Conservation (phyloP, 2,329 filamentous ascomycete genomes). For the Tolypocladium ophioglossoides region DNA sequence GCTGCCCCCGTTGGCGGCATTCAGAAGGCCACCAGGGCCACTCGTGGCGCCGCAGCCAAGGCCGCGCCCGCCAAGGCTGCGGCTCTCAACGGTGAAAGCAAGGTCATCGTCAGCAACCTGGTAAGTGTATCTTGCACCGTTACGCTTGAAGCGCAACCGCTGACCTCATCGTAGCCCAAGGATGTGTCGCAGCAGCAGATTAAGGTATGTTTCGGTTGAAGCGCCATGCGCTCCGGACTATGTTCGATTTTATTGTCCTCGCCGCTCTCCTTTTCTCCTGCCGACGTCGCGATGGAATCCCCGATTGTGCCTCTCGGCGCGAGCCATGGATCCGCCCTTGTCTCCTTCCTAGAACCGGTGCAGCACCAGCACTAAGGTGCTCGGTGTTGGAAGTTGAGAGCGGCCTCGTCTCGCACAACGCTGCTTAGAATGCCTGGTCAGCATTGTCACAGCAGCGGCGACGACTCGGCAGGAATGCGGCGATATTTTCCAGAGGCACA, state of each 20-base stretch:
- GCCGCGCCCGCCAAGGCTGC: slow-evolving; percentile 54
- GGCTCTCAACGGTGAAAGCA: slow-evolving; percentile 63
- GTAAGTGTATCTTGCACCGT: slow-evolving; percentile 45
- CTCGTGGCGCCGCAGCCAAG: slow-evolving; percentile 49
- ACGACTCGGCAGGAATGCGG: slow-evolving; percentile 14
- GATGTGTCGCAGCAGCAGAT: slow-evolving; percentile 96
- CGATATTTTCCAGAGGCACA: slow-evolving; percentile 3
- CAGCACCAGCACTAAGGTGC: slow-evolving; percentile 18
- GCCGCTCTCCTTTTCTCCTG: slow-evolving; percentile 22
- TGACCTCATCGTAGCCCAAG: slow-evolving; percentile 56
- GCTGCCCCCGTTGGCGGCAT: slow-evolving; percentile 74
- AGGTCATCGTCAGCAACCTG: slow-evolving; percentile 97
- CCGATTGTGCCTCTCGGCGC: neutral
- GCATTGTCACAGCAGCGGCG: slow-evolving; percentile 23
- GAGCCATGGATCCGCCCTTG: slow-evolving; percentile 6
- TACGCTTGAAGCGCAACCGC: neutral
- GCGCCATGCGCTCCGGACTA: slow-evolving; percentile 58
- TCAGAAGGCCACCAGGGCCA: slow-evolving; percentile 60
- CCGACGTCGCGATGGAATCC: slow-evolving; percentile 12
- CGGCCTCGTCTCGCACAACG: slow-evolving; percentile 39
- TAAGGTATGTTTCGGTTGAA: slow-evolving; percentile 99
- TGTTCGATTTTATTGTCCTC: slow-evolving; percentile 48
- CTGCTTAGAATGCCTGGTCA: slow-evolving; percentile 40
- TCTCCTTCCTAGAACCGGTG: slow-evolving; percentile 20
- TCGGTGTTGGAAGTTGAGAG: slow-evolving; percentile 46